Percentiles rank a stretch among this genome's conserved stretches.
Evolutionary conservation across 1,139 yeast species (phyloP).

Genomic region (Sugiyamaella neomexicana): DNA sequence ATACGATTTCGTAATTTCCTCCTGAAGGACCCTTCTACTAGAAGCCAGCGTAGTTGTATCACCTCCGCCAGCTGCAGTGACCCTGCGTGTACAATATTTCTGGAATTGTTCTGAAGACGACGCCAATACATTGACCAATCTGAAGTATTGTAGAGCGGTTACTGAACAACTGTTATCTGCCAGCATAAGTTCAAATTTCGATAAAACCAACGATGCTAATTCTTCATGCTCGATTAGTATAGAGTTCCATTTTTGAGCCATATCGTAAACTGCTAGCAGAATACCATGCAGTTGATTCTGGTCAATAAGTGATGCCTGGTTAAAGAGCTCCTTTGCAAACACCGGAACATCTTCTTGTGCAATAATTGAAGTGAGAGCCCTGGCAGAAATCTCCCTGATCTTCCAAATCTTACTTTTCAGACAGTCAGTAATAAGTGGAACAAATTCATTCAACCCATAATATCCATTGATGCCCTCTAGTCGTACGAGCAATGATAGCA

Average conservation of each 20-base stretch:
- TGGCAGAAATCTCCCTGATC: conserved; percentile 80
- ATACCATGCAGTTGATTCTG: conserved; percentile 61
- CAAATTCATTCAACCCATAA: conserved; percentile 53
- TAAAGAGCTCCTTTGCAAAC: conserved; percentile 25
- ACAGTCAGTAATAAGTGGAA: conserved; percentile 48
- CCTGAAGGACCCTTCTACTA: conserved; percentile 37
- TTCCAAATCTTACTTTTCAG: conserved; percentile 67
- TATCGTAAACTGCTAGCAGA: conserved; percentile 45
- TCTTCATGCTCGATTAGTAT: conserved; percentile 19
- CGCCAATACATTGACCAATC: background rate
- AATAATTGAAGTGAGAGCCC: conserved; percentile 58
- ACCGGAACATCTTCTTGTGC: conserved; percentile 38
- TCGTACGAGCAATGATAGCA: conserved; percentile 67
- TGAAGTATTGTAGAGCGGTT: conserved; percentile 42
- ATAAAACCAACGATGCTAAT: conserved; percentile 26
- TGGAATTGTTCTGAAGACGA: conserved; percentile 4
- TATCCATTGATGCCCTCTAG: conserved; percentile 60
- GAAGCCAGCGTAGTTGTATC: conserved; percentile 15
- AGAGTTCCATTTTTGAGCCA: conserved; percentile 4
- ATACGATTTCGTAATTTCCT: conserved; percentile 37
- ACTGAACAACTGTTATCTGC: conserved; percentile 37
- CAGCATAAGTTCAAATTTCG: conserved; percentile 32
- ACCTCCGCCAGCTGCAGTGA: background rate
- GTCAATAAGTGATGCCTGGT: conserved; percentile 23
- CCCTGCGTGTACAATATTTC: background rate